Base-by-base conservation (phyloP, 1,284 basidiomycete genomes). In the Ceratobasidium sp. region DNA sequence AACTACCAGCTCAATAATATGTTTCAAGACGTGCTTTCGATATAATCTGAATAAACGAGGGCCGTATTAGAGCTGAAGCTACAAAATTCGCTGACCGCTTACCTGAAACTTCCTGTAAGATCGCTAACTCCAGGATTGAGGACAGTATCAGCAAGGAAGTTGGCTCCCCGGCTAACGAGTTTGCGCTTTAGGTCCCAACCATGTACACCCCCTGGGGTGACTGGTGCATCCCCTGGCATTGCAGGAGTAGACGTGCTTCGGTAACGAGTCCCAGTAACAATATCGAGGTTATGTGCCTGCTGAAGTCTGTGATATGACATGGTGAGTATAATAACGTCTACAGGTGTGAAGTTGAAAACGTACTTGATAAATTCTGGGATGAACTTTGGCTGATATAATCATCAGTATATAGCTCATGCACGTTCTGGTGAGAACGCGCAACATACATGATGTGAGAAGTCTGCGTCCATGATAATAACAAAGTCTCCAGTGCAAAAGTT, bases 381-480 rank as follows among this genome's bases (percentile, higher is more conserved):
- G 83, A 96, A 96, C 86, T 96, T 96, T 63, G 95, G 95, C 95
- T 95, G 80, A 28, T 5, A 28, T 15, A 63, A 42, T 67, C 28
- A 67, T 53, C 63, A 40, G 64, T 49, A 55, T 53, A 7, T 4
- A 56, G 26, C 60, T 66, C 40, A 28, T 44, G 26, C 33, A 39
- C 39, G 40, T 9, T n/a, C 20, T 18, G 20, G 23, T 39, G 39
- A 40, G 33, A 63, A 58, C 26, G 46, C 39, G 10, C 46, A 63
- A 51, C 92, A 73, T 85, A 96, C 95, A 83, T 97, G 96, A 84
- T 97, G 96, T 13, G 95, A 97, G 85, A 97, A 97, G 86, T 97
- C 96, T 70, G 96, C 96, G 83, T 97, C 96, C 96, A 97, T 97
- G 85, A 97, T 97, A 83, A 97, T 95, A 49, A 97, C 95, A 86